Percentiles rank a stretch among this genome's conserved stretches.
Conservation (phyloP, 106 monocot genomes). For the Platanthera guangdongensis region DNA sequence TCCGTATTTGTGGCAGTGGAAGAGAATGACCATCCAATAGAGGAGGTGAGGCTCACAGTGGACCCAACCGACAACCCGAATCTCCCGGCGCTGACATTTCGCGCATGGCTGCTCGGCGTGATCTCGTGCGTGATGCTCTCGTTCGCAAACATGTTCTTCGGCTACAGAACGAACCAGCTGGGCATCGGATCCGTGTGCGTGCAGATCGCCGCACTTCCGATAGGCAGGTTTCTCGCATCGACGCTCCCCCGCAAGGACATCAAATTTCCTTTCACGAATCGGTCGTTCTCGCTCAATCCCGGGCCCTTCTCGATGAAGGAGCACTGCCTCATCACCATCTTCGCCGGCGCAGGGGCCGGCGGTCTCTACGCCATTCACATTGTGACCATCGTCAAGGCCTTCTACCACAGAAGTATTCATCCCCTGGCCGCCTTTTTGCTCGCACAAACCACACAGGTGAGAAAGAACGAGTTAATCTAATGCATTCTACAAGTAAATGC, state of each 20-base stretch:
- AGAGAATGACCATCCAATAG: constrained; percentile 16
- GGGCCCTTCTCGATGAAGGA: constrained; percentile 23
- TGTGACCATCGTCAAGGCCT: constrained; percentile 18
- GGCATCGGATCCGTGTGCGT: constrained; percentile 2
- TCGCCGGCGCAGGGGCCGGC: constrained; percentile 1
- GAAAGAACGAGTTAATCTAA: not conserved
- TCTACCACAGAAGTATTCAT: constrained; percentile 12
- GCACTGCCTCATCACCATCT: constrained; percentile 16
- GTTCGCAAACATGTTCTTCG: constrained; percentile 14
- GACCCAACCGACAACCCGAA: constrained; percentile 10
- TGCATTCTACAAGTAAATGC: too few species aligned
- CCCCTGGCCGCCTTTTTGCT: constrained; percentile 16
- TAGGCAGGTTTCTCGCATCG: constrained; percentile 18
- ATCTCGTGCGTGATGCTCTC: constrained; percentile 13
- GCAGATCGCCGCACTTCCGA: constrained; percentile 12
- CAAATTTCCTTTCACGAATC: not conserved
- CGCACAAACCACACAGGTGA: constrained; percentile 12
- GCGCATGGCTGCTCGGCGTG: constrained; percentile 14
- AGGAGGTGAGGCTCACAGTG: constrained; percentile 20
- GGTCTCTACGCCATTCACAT: constrained; percentile 8
- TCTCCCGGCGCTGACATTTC: constrained; percentile 5
- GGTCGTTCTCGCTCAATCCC: constrained; percentile 19
- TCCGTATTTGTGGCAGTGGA: not conserved
- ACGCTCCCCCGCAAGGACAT: constrained; percentile 8
- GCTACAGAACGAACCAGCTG: not conserved